A percentile compares a stretch with the other conserved stretches of the same genome.
Conservation (phyloP, 2,329 filamentous ascomycete species). For the Apiospora koreana region DNA sequence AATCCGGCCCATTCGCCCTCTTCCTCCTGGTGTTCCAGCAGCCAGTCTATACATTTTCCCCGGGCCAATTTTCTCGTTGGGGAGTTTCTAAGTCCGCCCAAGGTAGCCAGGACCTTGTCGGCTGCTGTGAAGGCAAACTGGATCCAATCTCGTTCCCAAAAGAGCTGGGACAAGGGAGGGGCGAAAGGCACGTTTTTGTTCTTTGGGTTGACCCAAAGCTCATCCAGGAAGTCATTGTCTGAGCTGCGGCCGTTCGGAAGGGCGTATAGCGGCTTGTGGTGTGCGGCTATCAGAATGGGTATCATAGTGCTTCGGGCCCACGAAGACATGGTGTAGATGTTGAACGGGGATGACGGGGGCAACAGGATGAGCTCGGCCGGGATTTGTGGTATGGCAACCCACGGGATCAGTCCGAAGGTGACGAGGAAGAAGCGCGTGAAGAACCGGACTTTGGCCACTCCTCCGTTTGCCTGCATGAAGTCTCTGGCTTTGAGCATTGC, state of each 20-base stretch:
- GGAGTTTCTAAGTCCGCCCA: background rate
- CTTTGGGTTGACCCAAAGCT: slow-evolving; percentile 30
- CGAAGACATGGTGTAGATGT: slow-evolving; percentile 32
- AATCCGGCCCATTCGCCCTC: slow-evolving; percentile 33
- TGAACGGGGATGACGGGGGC: slow-evolving; percentile 28
- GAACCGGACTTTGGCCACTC: slow-evolving; percentile 31
- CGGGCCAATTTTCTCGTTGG: slow-evolving; percentile 17
- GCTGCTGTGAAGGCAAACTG: background rate
- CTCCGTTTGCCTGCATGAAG: slow-evolving; percentile 29
- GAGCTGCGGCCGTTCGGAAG: slow-evolving; percentile 24
- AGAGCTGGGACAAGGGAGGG: background rate
- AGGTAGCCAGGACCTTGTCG: background rate
- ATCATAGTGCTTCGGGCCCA: slow-evolving; percentile 27
- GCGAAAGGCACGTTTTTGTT: slow-evolving; percentile 14
- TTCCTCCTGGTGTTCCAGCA: slow-evolving; percentile 32
- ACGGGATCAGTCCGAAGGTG: slow-evolving; percentile 35
- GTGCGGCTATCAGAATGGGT: slow-evolving; percentile 24
- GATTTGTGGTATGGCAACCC: slow-evolving; percentile 32
- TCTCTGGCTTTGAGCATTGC: slow-evolving; percentile 24
- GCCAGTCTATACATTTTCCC: slow-evolving; percentile 28
- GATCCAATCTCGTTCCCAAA: background rate
- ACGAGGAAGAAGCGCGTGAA: slow-evolving; percentile 22
- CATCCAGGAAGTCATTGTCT: slow-evolving; percentile 31
- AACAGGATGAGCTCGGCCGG: slow-evolving; percentile 35
- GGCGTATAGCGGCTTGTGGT: slow-evolving; percentile 31